Evolutionary conservation across 305 asterid genomes (phyloP).

Genomic region (Solanum aculeatissimum): DNA sequence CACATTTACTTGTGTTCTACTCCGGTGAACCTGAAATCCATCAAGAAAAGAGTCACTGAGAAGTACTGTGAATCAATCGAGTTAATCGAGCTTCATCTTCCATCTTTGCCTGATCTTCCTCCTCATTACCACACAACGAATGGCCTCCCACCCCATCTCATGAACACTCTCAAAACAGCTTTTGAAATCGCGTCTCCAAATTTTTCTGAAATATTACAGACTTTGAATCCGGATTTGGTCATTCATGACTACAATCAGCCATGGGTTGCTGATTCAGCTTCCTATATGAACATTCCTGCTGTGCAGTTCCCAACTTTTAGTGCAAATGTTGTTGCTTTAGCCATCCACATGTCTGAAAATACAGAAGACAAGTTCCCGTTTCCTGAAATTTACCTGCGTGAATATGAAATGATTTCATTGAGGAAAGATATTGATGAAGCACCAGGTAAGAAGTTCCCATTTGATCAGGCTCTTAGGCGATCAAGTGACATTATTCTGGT

Average conservation of each 20-base stretch:
- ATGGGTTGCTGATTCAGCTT: slow-evolving; percentile 45
- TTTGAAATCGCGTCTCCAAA: slow-evolving; percentile 26
- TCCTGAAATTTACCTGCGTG: slow-evolving; percentile 16
- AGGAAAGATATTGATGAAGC: background rate
- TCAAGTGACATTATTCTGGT: background rate
- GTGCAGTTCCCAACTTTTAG: slow-evolving; percentile 26
- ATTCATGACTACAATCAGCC: slow-evolving; percentile 43
- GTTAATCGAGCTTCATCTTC: slow-evolving; percentile 42
- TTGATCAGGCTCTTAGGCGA: background rate
- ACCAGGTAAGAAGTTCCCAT: background rate
- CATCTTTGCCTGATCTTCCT: slow-evolving; percentile 37
- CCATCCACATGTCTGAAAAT: background rate
- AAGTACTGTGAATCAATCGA: slow-evolving; percentile 28
- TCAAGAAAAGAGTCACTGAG: slow-evolving; percentile 13
- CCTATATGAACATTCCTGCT: slow-evolving; percentile 25
- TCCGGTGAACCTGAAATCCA: slow-evolving; percentile 24
- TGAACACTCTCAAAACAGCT: slow-evolving; percentile 26
- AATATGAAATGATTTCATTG: background rate
- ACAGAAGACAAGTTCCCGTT: slow-evolving; percentile 29
- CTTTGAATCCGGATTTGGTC: slow-evolving; percentile 43
- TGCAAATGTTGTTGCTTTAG: slow-evolving; percentile 19
- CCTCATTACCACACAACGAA: slow-evolving; percentile 51
- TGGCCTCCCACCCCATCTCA: slow-evolving; percentile 57
- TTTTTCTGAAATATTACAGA: slow-evolving; percentile 26
- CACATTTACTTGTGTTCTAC: slow-evolving; percentile 39